A percentile compares a stretch with the other conserved stretches of the same genome.
phyloP scores from a whole-genome alignment of 768 basidiomycete genomes.

The Hypsizygus marmoreus region DNA sequence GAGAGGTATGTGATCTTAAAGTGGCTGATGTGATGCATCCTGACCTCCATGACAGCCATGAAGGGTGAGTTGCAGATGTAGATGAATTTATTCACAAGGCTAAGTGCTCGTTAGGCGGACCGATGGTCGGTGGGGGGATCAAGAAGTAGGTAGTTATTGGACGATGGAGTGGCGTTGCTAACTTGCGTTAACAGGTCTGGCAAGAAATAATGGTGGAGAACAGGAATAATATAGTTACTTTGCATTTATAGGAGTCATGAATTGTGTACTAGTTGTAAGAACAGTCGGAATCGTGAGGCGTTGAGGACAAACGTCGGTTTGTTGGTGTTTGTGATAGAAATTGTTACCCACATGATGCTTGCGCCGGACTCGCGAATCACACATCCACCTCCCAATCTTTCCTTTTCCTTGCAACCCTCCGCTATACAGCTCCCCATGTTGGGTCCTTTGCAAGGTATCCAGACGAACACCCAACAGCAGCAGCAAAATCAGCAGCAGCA shows the following conservation, averaged over 20 bases:
- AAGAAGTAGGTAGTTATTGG: slow-evolving; percentile 68
- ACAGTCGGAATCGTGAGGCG: too few relatives aligned
- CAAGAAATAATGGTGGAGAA: slow-evolving; percentile 54
- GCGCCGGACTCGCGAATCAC: slow-evolving; percentile 23
- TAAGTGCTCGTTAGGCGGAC: slow-evolving; percentile 50
- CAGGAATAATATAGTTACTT: neutral
- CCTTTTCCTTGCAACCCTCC: slow-evolving; percentile 21
- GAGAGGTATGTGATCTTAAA: slow-evolving; percentile 53
- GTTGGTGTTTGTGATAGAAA: slow-evolving; percentile 40
- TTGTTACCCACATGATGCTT: slow-evolving; percentile 21
- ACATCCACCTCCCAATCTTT: slow-evolving; percentile 18
- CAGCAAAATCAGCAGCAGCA: slow-evolving; percentile 66
- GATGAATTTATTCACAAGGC: slow-evolving; percentile 1
- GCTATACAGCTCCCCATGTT: slow-evolving; percentile 68
- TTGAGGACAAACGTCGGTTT: slow-evolving; percentile 38
- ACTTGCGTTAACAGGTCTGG: slow-evolving; percentile 51
- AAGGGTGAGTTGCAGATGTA: slow-evolving; percentile 44
- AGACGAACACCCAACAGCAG: slow-evolving; percentile 59
- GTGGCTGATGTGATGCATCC: too few relatives aligned
- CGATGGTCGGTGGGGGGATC: slow-evolving; percentile 72
- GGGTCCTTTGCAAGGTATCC: slow-evolving; percentile 66
- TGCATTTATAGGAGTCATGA: too few relatives aligned
- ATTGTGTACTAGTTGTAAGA: too few relatives aligned
- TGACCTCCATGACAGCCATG: slow-evolving; percentile 43
- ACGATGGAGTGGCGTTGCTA: slow-evolving; percentile 2